phyloP scores from a whole-genome alignment of 257 asterid genomes.

The Capsicum chinense region DNA sequence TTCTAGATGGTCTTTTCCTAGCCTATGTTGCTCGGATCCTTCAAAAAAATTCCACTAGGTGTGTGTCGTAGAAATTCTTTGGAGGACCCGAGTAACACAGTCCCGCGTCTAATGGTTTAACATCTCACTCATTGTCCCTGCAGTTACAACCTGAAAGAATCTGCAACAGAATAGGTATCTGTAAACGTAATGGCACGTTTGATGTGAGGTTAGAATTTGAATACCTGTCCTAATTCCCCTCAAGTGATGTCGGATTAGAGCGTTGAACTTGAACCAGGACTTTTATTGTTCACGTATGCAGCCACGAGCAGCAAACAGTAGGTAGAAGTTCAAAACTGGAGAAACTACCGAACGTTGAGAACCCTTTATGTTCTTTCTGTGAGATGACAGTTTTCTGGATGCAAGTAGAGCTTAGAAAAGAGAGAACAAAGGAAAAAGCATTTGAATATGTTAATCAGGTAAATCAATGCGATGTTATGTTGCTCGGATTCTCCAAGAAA shows the following conservation, averaged over 20 bases:
- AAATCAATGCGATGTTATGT: background rate
- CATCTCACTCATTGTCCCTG: background rate
- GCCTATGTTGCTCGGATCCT: background rate
- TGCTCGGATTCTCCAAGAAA: background rate
- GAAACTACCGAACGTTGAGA: background rate
- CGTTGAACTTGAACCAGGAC: background rate
- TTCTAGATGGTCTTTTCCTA: background rate
- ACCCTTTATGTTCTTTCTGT: constrained; percentile 36
- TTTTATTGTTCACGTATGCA: background rate
- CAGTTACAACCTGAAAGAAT: constrained; percentile 38
- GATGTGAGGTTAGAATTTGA: constrained; percentile 21
- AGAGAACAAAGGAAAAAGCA: constrained; percentile 37
- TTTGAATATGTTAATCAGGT: constrained; percentile 40
- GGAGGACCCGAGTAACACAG: background rate
- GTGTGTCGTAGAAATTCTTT: background rate
- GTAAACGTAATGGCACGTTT: constrained; percentile 23
- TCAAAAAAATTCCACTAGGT: background rate
- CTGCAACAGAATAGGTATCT: constrained; percentile 37
- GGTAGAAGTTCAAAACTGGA: constrained; percentile 26
- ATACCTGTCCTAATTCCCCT: background rate
- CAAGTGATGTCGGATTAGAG: background rate
- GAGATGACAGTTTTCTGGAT: constrained; percentile 48
- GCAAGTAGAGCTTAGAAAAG: constrained; percentile 40
- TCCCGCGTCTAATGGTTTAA: background rate
- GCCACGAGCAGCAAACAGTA: constrained; percentile 23